Conservation (phyloP, 306 rosid genomes). For the Cajanus cajan region DNA sequence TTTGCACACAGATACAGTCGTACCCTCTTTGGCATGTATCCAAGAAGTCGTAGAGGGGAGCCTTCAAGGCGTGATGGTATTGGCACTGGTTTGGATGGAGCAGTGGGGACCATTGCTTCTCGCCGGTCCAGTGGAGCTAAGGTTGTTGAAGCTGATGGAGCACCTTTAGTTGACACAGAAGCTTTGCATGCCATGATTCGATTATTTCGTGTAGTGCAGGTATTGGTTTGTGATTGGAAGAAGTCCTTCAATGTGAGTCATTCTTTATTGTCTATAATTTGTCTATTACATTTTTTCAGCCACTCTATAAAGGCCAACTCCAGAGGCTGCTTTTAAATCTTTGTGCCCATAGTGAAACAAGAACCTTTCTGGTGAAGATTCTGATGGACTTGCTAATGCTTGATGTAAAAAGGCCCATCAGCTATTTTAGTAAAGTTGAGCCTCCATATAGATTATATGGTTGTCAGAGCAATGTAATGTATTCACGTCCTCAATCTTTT, state of each 20-base stretch:
- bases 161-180: slow-evolving; percentile 77
- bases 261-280: slow-evolving; percentile 17
- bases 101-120: slow-evolving; percentile 62
- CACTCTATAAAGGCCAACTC: slow-evolving; percentile 90
- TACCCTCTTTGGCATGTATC: slow-evolving; percentile 91
- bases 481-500: slow-evolving; percentile 87
- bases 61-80: slow-evolving; percentile 80
- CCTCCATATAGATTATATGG: slow-evolving; percentile 87
- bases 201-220: slow-evolving; percentile 95
- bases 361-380: slow-evolving; percentile 82
- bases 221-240: slow-evolving; percentile 23
- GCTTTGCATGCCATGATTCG: slow-evolving; percentile 90
- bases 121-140: slow-evolving; percentile 75
- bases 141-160: slow-evolving; percentile 96
- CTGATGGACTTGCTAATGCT: slow-evolving; percentile 83
- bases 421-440: slow-evolving; percentile 42
- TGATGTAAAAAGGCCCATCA: slow-evolving; percentile 62
- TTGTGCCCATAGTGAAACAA: slow-evolving; percentile 85
- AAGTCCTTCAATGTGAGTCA: slow-evolving; percentile 4
- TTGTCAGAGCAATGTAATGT: slow-evolving; percentile 87
- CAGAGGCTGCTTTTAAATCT: slow-evolving; percentile 95
- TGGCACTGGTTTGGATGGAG: slow-evolving; percentile 68
- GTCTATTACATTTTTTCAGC: slow-evolving; percentile 57
- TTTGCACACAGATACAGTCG: slow-evolving; percentile 95
- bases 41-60: slow-evolving; percentile 96